Evolutionary conservation across 1,284 basidiomycete species (phyloP), one percentile per base, ranked within the genome.

Genomic region (Blastosporella zonata): DNA sequence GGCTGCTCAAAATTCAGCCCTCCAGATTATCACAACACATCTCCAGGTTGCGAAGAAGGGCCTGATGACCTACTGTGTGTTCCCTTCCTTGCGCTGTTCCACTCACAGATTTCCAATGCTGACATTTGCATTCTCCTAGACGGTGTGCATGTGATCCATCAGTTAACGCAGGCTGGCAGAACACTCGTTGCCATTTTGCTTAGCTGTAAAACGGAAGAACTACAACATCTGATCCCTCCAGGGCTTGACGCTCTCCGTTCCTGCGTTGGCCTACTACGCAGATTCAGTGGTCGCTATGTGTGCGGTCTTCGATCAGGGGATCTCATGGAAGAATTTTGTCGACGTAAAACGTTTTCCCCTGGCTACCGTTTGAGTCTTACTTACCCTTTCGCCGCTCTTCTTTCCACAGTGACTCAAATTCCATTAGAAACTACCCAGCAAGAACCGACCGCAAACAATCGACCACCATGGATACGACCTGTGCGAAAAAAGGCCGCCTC

Each of bases 111-210:
- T n/a, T n/a, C n/a, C n/a, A 33, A 17, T 20, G 43, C 21, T 29
- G 12, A 31, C 15, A 43, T 31, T 55, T 17, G 23, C 43, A 25
- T 47, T 47, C 29, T 12, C 44, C 21, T 57, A 93, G 90, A 92
- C 64, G 92, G 92, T 3, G 91, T 94, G 1, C 91, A 94, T 64
- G 91, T 94, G 51, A 94, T 94, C 40, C 92, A 95, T 62, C 92
- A 94, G 65, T 73, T 94, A 43, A 93, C 92, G 1, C 91, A 93
- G 61, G 92, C 92, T n/a, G 92, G 92, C 3, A 81, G 92, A 39
- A 93, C 92, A 1, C 74, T 94, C 9, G 81, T 94, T 43, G 90
- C 90, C 12, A 81, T 93, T 52, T 72, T 94, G 15, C 73, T 94
- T 39, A 90, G 90, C 61, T 87, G 85, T 66, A 84, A 86, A 59